Percentiles rank a stretch among this genome's conserved stretches.
These are phyloP conservation scores for Trebouxia sp. DNA, from an alignment of 139 green algal genomes.

Conservation along the genomic window DNA sequence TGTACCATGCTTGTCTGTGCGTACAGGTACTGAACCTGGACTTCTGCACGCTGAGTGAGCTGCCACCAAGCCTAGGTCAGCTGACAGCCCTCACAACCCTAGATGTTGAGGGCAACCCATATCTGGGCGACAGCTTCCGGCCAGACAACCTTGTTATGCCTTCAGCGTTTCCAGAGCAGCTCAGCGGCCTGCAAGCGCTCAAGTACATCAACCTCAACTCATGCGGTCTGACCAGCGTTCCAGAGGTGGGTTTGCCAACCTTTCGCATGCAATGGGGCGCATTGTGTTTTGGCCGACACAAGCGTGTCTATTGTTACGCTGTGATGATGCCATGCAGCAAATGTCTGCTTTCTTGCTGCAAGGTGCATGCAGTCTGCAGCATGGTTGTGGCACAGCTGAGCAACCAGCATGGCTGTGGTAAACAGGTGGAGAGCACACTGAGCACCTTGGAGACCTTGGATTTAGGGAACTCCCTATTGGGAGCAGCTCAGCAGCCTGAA, in stretches of 20 bases:
- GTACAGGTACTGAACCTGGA: conserved; percentile 39
- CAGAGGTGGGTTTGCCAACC: conserved; percentile 13
- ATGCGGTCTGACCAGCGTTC: conserved; percentile 34
- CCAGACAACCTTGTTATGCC: neutral
- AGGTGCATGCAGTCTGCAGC: too few relatives aligned
- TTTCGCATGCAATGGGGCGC: neutral
- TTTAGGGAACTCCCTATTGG: conserved; percentile 35
- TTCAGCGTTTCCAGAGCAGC: conserved; percentile 28
- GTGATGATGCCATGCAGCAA: too few relatives aligned
- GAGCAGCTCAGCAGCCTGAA: neutral
- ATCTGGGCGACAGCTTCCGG: conserved; percentile 34
- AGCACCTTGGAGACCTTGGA: conserved; percentile 35
- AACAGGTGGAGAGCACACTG: conserved; percentile 34
- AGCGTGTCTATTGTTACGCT: too few relatives aligned
- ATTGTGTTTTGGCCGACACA: too few relatives aligned
- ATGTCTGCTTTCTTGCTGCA: too few relatives aligned
- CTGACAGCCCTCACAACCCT: conserved; percentile 40
- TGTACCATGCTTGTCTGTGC: neutral
- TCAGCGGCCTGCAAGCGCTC: conserved; percentile 27
- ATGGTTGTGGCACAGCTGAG: too few relatives aligned
- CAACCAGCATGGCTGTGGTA: too few relatives aligned
- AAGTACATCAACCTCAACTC: conserved; percentile 43
- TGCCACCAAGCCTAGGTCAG: conserved; percentile 35
- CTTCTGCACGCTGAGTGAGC: conserved; percentile 35
- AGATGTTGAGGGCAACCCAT: conserved; percentile 43